Percentiles rank a stretch among this genome's conserved stretches.
Evolutionary conservation across 495 filamentous ascomycete genomes (phyloP).

Genomic region (Astrocystis sublimbata): DNA sequence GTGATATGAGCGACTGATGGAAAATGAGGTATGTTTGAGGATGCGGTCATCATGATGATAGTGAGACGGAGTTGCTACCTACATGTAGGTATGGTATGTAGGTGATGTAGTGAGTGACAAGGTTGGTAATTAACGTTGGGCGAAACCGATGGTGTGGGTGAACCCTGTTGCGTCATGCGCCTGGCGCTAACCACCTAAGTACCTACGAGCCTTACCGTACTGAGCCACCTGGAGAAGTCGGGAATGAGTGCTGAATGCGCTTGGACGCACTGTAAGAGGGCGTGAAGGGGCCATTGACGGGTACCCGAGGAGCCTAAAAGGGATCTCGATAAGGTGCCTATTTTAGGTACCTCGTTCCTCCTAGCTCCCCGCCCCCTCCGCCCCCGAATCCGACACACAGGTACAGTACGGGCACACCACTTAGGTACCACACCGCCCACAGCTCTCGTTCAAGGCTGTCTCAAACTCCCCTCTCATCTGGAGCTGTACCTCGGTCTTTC

Average conservation of each 20-base stretch:
- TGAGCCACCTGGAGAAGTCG: too few species aligned
- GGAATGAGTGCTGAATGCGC: too few species aligned
- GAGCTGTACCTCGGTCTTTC: neutral
- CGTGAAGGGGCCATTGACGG: too few species aligned
- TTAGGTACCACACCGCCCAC: too few species aligned
- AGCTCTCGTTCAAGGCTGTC: too few species aligned
- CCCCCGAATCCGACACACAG: neutral
- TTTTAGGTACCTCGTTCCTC: too few species aligned
- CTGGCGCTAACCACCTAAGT: too few species aligned
- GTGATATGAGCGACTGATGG: neutral
- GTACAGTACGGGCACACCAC: neutral
- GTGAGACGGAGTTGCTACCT: neutral
- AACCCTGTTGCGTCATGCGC: too few species aligned
- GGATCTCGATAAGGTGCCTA: too few species aligned
- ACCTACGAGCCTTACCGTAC: too few species aligned
- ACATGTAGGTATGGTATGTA: neutral
- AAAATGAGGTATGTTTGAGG: neutral
- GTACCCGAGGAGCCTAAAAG: too few species aligned
- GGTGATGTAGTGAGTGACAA: neutral
- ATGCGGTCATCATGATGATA: neutral
- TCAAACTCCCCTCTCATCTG: neutral
- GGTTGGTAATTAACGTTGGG: neutral
- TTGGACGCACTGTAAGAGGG: too few species aligned
- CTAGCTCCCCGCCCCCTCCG: neutral
- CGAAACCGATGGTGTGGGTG: slow-evolving; percentile 17